Conservation (phyloP, 2,329 filamentous ascomycete genomes). For the Tolypocladium sp. region DNA sequence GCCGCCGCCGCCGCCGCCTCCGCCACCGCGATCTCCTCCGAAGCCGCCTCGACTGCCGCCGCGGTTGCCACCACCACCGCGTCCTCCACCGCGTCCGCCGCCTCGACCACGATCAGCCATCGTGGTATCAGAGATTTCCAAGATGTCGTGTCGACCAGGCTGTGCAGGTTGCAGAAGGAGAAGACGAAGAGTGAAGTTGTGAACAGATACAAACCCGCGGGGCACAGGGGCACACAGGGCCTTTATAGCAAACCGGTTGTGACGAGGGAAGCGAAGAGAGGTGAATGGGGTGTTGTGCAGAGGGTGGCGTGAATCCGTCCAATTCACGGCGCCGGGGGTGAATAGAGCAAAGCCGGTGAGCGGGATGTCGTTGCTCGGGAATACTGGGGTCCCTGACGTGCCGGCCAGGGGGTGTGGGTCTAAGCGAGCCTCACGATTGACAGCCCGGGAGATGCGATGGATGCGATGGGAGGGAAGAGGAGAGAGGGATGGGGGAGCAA, state of each 20-base stretch:
- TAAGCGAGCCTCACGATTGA: background rate
- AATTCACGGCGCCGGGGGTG: background rate
- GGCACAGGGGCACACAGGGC: background rate
- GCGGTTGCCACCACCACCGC: constrained; percentile 2
- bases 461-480: too few species aligned
- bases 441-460: background rate
- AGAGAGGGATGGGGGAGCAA: background rate
- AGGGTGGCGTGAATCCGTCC: background rate
- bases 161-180: too few species aligned
- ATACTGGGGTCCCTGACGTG: background rate
- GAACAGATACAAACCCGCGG: background rate
- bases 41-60: constrained; percentile 7
- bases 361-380: background rate
- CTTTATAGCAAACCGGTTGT: too few species aligned
- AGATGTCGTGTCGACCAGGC: background rate
- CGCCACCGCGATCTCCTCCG: constrained; percentile 5
- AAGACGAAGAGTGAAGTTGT: background rate
- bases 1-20: background rate
- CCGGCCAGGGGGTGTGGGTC: background rate
- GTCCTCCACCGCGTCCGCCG: constrained; percentile 4
- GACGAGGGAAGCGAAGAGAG: background rate
- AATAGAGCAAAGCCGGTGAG: background rate
- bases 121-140: background rate
- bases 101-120: constrained; percentile 21
- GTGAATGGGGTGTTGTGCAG: background rate